Conservation (phyloP, 2,329 filamentous ascomycete species). For the Monosporascus sp. region DNA sequence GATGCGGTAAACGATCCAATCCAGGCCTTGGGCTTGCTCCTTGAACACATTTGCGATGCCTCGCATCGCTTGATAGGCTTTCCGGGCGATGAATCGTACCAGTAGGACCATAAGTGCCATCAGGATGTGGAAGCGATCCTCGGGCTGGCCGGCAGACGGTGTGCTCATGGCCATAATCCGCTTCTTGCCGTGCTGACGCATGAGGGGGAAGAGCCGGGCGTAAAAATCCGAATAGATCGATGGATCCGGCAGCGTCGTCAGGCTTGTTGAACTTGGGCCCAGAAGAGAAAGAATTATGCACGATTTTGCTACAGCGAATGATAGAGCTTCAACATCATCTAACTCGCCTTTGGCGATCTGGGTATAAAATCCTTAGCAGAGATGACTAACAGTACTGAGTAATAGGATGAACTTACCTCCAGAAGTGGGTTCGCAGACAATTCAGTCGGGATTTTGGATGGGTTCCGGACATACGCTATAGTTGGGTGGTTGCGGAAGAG, state of each 20-base stretch:
- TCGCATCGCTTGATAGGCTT: slow-evolving; percentile 15
- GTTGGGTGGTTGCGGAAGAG: slow-evolving; percentile 18
- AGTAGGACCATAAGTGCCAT: slow-evolving; percentile 3
- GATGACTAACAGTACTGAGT: background rate
- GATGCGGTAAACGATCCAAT: slow-evolving; percentile 26
- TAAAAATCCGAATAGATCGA: slow-evolving; percentile 13
- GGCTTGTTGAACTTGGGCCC: slow-evolving; percentile 9
- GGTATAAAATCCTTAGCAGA: background rate
- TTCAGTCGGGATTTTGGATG: slow-evolving; percentile 18
- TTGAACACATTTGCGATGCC: slow-evolving; percentile 16
- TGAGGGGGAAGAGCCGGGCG: slow-evolving; percentile 15
- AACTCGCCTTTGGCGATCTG: slow-evolving; percentile 22
- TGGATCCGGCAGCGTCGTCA: background rate
- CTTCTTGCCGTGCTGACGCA: slow-evolving; percentile 22
- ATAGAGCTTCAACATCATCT: slow-evolving; percentile 11
- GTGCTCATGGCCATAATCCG: slow-evolving; percentile 31
- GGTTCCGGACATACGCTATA: slow-evolving; percentile 16
- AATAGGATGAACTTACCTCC: slow-evolving; percentile 6
- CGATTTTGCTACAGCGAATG: slow-evolving; percentile 7
- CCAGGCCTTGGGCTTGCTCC: slow-evolving; percentile 13
- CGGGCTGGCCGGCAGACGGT: slow-evolving; percentile 17
- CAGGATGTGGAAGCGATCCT: slow-evolving; percentile 19
- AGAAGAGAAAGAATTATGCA: slow-evolving; percentile 17
- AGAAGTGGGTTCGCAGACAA: slow-evolving; percentile 12
- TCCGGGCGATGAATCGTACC: slow-evolving; percentile 6